Evolutionary conservation across 2,329 filamentous ascomycete species (phyloP), one percentile per base, ranked within the genome.

Genomic region (Aureobasidium sp.): DNA sequence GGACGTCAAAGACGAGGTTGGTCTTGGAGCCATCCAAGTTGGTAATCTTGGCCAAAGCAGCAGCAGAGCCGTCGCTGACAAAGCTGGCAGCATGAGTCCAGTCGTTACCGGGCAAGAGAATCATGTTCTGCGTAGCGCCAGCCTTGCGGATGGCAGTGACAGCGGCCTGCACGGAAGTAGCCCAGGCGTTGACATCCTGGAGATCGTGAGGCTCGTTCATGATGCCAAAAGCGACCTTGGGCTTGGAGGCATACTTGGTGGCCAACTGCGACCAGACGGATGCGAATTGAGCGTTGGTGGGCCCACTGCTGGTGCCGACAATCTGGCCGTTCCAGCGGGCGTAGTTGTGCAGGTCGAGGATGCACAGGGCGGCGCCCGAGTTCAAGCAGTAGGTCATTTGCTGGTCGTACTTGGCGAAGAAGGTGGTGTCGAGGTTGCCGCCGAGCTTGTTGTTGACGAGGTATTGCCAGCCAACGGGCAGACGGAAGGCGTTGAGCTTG

Each of bases 181-280:
- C 80, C 83, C 83, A 86, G 1, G 68, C 64, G 22, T 62, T 65
- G 58, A 84, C 71, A 60, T 81, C 75, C 25, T 19, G 30, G 49
- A 66, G 54, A 45, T 81, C 77, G 64, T 85, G 80, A 6, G 83
- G 83, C 68, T 73, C 84, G 67, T 86, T 87, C 82, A 86, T 86
- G 39, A 86, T 63, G 12, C 81, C 82, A 58, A 86, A 84, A 3
- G 78, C 72, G 22, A 86, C 68, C 56, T 77, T 79, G 32, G 72
- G 63, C 45, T 80, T 67, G 5, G 62, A 61, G 19, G 72, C 74
- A 65, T 86, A 49, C 62, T 80, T 79, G 1, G 67, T 70, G 1
- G 83, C 83, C 4, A 73, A 57, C 61, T 72, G 68, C 25, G 59
- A 65, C 83, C 83, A 86, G 4, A 86, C 66, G 37, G 68, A 69